A percentile compares a stretch with the other conserved stretches of the same genome.
phyloP scores from a whole-genome alignment of 1,284 basidiomycete genomes.

The Takashimella koratensis region DNA sequence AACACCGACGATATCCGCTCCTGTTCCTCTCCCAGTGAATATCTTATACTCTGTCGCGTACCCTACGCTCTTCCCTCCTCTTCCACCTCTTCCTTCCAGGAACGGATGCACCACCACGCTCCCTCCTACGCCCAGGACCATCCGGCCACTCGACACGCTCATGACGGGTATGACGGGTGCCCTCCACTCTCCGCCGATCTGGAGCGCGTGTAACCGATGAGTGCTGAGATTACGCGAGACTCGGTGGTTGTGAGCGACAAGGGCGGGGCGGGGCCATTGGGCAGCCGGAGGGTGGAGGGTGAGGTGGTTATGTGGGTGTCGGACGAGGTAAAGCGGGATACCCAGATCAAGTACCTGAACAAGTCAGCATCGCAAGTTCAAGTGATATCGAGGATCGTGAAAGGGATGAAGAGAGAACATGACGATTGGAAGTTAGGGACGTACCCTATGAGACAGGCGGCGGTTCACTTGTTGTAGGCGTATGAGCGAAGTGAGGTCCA shows the following conservation, averaged over 20 bases:
- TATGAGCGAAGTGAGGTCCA: constrained; percentile 25
- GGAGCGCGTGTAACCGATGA: constrained; percentile 34
- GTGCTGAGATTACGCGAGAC: constrained; percentile 15
- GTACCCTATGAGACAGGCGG: constrained; percentile 19
- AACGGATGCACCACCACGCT: constrained; percentile 33
- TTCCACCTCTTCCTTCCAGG: not conserved
- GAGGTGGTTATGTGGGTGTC: constrained; percentile 23
- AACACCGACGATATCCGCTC: constrained; percentile 35
- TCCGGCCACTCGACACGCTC: constrained; percentile 14
- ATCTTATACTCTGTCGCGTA: constrained; percentile 20
- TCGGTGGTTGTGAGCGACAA: constrained; percentile 24
- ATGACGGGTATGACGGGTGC: constrained; percentile 36
- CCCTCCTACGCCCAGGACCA: constrained; percentile 35
- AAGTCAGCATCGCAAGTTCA: too few relatives aligned
- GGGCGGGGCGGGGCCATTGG: constrained; percentile 17
- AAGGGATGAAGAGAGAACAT: not conserved
- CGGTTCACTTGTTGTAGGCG: constrained; percentile 13
- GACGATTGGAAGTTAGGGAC: constrained; percentile 7
- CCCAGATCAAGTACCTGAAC: constrained; percentile 28
- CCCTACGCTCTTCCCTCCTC: constrained; percentile 10
- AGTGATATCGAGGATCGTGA: too few relatives aligned
- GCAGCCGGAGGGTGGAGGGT: constrained; percentile 18
- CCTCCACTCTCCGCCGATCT: constrained; percentile 37
- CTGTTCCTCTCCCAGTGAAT: constrained; percentile 15
- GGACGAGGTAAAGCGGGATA: constrained; percentile 30